phyloP scores from a whole-genome alignment of 331 rosid genomes.

The Arachis monticola region DNA sequence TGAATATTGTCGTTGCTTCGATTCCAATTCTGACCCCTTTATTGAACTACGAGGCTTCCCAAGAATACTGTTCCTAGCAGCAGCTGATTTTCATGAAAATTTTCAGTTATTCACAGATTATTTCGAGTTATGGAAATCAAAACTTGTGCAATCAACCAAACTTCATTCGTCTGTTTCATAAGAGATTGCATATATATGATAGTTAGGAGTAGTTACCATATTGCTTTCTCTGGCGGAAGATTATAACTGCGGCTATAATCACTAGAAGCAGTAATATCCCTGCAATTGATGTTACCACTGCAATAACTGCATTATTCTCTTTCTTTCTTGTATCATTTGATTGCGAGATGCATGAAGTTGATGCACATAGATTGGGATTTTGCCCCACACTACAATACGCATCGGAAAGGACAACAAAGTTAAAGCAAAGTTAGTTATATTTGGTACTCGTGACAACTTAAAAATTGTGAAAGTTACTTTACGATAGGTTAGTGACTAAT shows the following conservation, averaged over 20 bases:
- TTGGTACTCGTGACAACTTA: too few species aligned
- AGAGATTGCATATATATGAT: not conserved
- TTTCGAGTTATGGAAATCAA: too few species aligned
- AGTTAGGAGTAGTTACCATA: conserved; percentile 24
- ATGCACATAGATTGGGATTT: conserved; percentile 43
- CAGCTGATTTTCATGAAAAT: not conserved
- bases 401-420: not conserved
- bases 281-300: conserved; percentile 41
- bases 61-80: too few species aligned
- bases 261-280: conserved; percentile 39
- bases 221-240: not conserved
- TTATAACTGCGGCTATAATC: not conserved
- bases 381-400: conserved; percentile 35
- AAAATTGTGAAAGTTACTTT: too few species aligned
- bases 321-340: conserved; percentile 7
- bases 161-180: too few species aligned
- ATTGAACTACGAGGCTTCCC: too few species aligned
- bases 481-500: too few species aligned
- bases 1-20: too few species aligned
- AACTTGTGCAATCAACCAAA: not conserved
- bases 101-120: too few species aligned
- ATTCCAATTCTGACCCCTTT: too few species aligned
- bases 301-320: not conserved
- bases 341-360: conserved; percentile 41
- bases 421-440: not conserved